Conservation (phyloP, 2,329 filamentous ascomycete genomes). For the Rachicladosporium sp. region DNA sequence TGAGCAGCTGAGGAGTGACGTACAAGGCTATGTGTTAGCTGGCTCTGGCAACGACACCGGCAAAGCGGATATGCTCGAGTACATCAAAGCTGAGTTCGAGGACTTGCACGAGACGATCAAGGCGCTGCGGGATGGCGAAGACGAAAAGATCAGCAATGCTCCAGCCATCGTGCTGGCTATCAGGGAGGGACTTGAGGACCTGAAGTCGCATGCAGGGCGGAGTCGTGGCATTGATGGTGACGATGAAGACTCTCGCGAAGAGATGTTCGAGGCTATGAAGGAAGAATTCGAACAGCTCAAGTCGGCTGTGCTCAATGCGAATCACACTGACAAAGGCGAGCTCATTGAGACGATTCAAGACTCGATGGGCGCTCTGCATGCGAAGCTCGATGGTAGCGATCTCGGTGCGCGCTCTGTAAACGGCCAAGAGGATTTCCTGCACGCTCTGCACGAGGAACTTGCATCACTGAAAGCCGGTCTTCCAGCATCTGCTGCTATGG, state of each 20-base stretch:
- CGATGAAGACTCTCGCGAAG: slow-evolving; percentile 20
- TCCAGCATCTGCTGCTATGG: background rate
- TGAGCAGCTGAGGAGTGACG: slow-evolving; percentile 49
- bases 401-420: slow-evolving; percentile 17
- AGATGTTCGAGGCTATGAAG: slow-evolving; percentile 57
- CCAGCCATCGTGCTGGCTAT: slow-evolving; percentile 20
- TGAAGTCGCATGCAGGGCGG: slow-evolving; percentile 14
- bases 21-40: slow-evolving; percentile 40
- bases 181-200: slow-evolving; percentile 20
- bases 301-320: slow-evolving; percentile 56
- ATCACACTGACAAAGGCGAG: slow-evolving; percentile 46
- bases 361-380: slow-evolving; percentile 36
- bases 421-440: slow-evolving; percentile 34
- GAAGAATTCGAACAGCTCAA: slow-evolving; percentile 73
- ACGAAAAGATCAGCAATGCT: slow-evolving; percentile 8
- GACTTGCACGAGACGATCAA: slow-evolving; percentile 46
- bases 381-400: slow-evolving; percentile 29
- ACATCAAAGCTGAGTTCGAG: slow-evolving; percentile 46
- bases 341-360: slow-evolving; percentile 48
- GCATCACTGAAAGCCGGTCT: slow-evolving; percentile 48
- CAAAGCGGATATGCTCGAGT: slow-evolving; percentile 35
- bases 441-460: slow-evolving; percentile 47
- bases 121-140: slow-evolving; percentile 20
- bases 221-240: background rate
- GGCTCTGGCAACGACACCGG: slow-evolving; percentile 31